phyloP scores from a whole-genome alignment of 257 asterid genomes.

The Ophiorrhiza pumila region DNA sequence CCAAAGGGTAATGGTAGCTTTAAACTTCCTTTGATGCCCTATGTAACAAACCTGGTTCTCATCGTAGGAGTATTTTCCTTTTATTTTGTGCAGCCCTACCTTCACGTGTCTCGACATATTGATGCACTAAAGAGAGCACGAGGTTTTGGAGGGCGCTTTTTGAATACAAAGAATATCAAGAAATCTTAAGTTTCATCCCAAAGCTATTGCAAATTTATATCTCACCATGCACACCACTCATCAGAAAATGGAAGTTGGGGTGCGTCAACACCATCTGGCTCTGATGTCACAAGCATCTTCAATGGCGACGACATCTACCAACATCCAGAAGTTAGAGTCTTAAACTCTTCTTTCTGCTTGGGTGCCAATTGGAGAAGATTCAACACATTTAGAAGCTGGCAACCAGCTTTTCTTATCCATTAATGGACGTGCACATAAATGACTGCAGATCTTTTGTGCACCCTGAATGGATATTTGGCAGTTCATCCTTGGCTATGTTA shows the following conservation, averaged over 20 bases:
- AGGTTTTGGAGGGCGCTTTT: conserved; percentile 66
- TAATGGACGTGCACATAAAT: conserved; percentile 24
- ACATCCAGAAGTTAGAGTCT: conserved; percentile 33
- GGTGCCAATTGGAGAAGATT: conserved; percentile 14
- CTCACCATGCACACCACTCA: conserved; percentile 25
- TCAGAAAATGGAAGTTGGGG: conserved; percentile 52
- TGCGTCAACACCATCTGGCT: conserved; percentile 38
- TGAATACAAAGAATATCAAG: conserved; percentile 43
- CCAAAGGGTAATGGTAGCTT: conserved; percentile 50
- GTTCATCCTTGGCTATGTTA: conserved; percentile 86
- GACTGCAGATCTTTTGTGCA: conserved; percentile 27
- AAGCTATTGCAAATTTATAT: conserved; percentile 9
- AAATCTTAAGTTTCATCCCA: conserved; percentile 27
- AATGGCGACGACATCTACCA: conserved; percentile 42
- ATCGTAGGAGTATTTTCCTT: not conserved
- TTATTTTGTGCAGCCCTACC: conserved; percentile 47
- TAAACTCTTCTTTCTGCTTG: conserved; percentile 24
- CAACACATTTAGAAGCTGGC: conserved; percentile 31
- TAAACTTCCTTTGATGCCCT: not conserved
- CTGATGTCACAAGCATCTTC: conserved; percentile 57
- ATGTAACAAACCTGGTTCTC: not conserved
- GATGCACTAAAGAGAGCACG: conserved; percentile 67
- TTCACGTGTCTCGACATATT: conserved; percentile 66
- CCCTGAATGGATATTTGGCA: conserved; percentile 48
- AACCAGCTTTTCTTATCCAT: conserved; percentile 37